phyloP scores from a whole-genome alignment of 306 rosid species.

The Hippophae tibetana region DNA sequence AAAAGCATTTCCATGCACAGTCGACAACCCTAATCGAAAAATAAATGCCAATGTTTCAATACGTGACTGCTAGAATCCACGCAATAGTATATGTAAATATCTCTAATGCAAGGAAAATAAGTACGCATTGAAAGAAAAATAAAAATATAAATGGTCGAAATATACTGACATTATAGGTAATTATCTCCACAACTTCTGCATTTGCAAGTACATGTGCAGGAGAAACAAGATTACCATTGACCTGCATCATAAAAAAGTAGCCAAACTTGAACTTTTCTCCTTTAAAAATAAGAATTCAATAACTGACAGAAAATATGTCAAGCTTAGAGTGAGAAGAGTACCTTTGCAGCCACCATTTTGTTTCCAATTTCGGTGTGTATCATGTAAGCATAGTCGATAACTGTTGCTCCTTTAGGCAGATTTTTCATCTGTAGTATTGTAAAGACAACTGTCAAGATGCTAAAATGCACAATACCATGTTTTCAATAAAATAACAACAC shows the following conservation, averaged over 20 bases:
- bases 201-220: conserved; percentile 79
- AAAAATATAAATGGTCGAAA: conserved; percentile 10
- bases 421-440: conserved; percentile 63
- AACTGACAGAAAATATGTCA: conserved; percentile 7
- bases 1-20: too few species aligned
- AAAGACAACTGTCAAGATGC: conserved; percentile 15
- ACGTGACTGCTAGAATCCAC: too few species aligned
- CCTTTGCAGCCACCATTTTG: conserved; percentile 99
- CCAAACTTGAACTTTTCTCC: conserved; percentile 12
- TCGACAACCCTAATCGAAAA: too few species aligned
- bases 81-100: too few species aligned
- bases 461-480: conserved; percentile 2
- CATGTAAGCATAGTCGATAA: conserved; percentile 94
- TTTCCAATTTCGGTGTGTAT: conserved; percentile 99
- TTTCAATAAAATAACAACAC: conserved; percentile 5
- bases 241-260: conserved; percentile 47
- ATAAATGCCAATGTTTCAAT: too few species aligned
- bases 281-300: conserved; percentile 12
- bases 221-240: conserved; percentile 88
- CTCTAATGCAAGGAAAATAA: too few species aligned
- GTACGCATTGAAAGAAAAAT: conserved; percentile 3
- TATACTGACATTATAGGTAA: conserved; percentile 82
- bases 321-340: conserved; percentile 20
- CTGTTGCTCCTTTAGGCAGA: conserved; percentile 92
- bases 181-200: conserved; percentile 99